Evolutionary conservation across 2,329 filamentous ascomycete genomes (phyloP), one percentile per base, ranked within the genome.

Genomic region (Aureobasidium sp.): DNA sequence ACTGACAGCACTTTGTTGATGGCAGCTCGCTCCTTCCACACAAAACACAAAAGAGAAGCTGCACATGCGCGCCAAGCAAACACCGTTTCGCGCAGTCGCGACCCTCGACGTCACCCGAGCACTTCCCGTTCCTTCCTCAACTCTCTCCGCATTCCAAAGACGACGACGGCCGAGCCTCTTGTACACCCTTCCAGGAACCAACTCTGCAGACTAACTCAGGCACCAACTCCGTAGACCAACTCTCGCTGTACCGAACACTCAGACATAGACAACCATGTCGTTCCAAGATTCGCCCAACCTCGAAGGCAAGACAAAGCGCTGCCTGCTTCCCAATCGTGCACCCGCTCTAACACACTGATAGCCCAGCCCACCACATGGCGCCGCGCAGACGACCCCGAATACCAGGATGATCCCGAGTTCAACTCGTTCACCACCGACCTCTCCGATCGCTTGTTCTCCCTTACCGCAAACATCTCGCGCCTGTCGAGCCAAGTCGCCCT

Each of bases 331-430:
- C 37, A 19, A 23, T 17, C 31, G 27, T 13, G 1, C 10, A 17
- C 31, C 23, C 17, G 7, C 11, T 35, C 57, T 46, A 35, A 62
- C 61, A 38, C 53, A 4, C 6, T 31, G 21, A 46, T 38, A 67
- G 65, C 92, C 66, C 87, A 89, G 74, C 84, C 85, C 42, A 85
- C 84, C 31, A 83, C 79, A 63, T 81, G 81, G 76, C 80, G 89
- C 64, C 83, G 85, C 65, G 79, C 84, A 63, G 85, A 88, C 72
- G 88, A 88, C 71, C 80, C 85, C 47, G 78, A 84, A 69, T 99
- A 96, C 77, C 81, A 83, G 70, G 94, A 99, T 76, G 90, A 97
- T 72, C 94, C 94, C 55, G 91, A 91, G 65, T 99, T 97, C 80
- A 84, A 90, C 70, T 81, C 84, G 61, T 83, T 95, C 67, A 90